phyloP scores from a whole-genome alignment of 805 yeast genomes.

The Metschnikowia peoriensis region DNA sequence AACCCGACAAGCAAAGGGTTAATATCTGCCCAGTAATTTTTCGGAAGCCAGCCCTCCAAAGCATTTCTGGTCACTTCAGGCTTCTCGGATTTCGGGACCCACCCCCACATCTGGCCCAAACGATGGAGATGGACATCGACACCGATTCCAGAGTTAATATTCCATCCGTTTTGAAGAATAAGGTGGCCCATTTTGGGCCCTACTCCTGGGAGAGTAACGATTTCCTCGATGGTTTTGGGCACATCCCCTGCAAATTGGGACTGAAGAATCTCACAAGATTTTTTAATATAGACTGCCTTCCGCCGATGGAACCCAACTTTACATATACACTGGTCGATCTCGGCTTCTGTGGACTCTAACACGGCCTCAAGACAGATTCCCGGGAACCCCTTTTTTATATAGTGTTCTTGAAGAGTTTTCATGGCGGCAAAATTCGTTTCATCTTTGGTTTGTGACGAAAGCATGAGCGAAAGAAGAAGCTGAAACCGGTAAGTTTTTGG shows the following conservation, averaged over 20 bases:
- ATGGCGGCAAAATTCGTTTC: slow-evolving; percentile 78
- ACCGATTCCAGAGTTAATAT: slow-evolving; percentile 76
- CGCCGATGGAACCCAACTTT: slow-evolving; percentile 87
- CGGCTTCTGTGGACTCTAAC: slow-evolving; percentile 47
- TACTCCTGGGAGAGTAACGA: slow-evolving; percentile 78
- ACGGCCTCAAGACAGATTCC: slow-evolving; percentile 63
- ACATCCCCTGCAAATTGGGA: slow-evolving; percentile 61
- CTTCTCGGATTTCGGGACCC: slow-evolving; percentile 59
- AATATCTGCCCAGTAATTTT: slow-evolving; percentile 74
- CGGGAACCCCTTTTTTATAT: slow-evolving; percentile 35
- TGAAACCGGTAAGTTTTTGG: slow-evolving; percentile 62
- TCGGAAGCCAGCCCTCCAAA: slow-evolving; percentile 73
- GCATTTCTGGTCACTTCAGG: slow-evolving; percentile 76
- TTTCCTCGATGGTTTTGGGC: slow-evolving; percentile 65
- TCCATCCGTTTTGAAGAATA: slow-evolving; percentile 81
- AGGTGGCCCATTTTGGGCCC: slow-evolving; percentile 95
- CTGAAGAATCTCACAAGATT: slow-evolving; percentile 52
- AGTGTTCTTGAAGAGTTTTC: slow-evolving; percentile 51
- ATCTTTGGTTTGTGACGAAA: slow-evolving; percentile 90
- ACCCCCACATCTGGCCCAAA: slow-evolving; percentile 72
- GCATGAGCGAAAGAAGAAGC: slow-evolving; percentile 74
- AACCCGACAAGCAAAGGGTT: slow-evolving; percentile 89
- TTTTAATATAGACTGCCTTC: slow-evolving; percentile 69
- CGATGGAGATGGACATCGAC: slow-evolving; percentile 91
- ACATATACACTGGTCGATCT: slow-evolving; percentile 62